Base-by-base conservation (phyloP, 257 asterid species). In the Catharanthus roseus region DNA sequence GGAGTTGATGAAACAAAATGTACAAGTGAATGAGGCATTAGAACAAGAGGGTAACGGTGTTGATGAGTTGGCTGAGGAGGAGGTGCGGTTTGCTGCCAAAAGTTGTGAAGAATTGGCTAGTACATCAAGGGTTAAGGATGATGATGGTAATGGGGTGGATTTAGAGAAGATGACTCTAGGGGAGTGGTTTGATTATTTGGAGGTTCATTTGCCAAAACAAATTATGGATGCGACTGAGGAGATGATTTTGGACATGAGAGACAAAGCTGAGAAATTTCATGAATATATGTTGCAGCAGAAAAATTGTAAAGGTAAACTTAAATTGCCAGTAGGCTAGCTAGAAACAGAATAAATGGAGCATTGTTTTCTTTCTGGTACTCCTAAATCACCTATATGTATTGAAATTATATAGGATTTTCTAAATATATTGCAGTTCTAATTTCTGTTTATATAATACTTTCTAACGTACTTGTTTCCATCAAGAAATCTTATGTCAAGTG, bases 161-260 rank as follows among this genome's bases (percentile, higher is more conserved):
- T 75, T 89, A 74, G 88, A 87, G 80, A 86, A 76, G 44, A 89
- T 88, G 96, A 86, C 84, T 7, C 65, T 89, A 5, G 88, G 95
- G 31, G 88, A 86, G 55, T 91, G 96, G 95, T 70, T 89, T 33
- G 90, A 86, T 26, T 81, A 70, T 70, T 72, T 89, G 85, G 93
- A 86, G 51, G 84, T 54, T 54, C 53, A 44, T 75, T 77, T 85
- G 65, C 90, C 93, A 21, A 79, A 89, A 69, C 95, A 88, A 69
- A 88, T 82, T 71, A 64, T 85, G n/a, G 90, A 82, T 29, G 79
- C 64, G 26, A 83, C 96, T 3, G 95, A 91, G 76, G 84, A 72
- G 75, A 75, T 85, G 84, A 86, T 89, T 33, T 79, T 72, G 23
- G 95, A 75, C 68, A 89, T 93, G 96, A 77, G 68, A 77, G 82